These are phyloP conservation scores for Spathaspora arborariae DNA, from an alignment of 805 yeast genomes.

Conservation along the genomic window DNA sequence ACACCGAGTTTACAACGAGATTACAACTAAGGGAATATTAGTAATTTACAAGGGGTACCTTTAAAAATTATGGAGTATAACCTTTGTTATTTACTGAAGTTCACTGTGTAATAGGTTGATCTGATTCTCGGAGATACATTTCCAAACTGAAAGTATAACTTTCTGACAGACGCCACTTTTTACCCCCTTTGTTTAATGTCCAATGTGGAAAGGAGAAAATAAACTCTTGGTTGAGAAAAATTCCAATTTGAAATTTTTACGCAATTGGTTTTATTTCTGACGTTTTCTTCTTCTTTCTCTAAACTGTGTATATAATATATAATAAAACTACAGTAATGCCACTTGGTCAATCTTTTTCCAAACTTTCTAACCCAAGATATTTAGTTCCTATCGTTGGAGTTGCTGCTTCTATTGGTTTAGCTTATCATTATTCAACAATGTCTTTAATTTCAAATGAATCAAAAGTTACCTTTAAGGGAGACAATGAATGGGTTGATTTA, in stretches of 20 bases:
- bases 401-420: constrained; percentile 32
- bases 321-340: neutral
- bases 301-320: neutral
- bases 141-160: neutral
- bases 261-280: neutral
- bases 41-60: neutral
- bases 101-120: too few species aligned
- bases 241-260: neutral
- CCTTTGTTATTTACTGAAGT: too few species aligned
- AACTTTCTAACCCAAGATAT: constrained; percentile 22
- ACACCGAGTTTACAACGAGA: too few species aligned
- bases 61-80: too few species aligned
- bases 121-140: too few species aligned
- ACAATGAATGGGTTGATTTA: constrained; percentile 64
- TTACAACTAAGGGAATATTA: too few species aligned
- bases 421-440: constrained; percentile 21
- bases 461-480: constrained; percentile 53
- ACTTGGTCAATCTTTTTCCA: constrained; percentile 13
- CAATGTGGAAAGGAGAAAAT: too few species aligned
- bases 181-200: too few species aligned
- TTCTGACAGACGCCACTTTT: too few species aligned
- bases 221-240: too few species aligned
- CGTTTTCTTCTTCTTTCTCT: neutral
- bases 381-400: constrained; percentile 25
- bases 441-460: constrained; percentile 31